phyloP scores from a whole-genome alignment of 2,329 filamentous ascomycete genomes.

The Fusarium guadeloupense region DNA sequence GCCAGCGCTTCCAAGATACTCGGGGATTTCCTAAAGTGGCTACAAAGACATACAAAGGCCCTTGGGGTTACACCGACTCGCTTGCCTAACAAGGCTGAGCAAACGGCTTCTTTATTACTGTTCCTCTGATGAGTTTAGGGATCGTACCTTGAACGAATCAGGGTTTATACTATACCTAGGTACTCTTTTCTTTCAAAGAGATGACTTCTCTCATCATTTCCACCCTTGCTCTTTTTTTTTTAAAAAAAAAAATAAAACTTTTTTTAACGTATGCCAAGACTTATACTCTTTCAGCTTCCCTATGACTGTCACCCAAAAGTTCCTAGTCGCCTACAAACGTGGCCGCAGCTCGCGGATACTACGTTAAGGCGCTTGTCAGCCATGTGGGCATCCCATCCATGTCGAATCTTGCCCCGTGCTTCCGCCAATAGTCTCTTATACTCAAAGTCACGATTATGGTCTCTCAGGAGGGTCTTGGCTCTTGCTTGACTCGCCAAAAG shows the following conservation, averaged over 20 bases:
- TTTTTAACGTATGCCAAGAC: slow-evolving; percentile 14
- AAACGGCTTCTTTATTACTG: neutral
- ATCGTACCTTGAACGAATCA: neutral
- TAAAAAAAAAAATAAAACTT: too few species aligned
- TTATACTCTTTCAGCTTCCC: slow-evolving; percentile 5
- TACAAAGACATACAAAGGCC: too few species aligned
- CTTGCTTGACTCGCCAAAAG: too few species aligned
- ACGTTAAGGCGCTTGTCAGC: too few species aligned
- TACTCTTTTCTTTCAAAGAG: neutral
- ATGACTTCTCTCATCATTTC: neutral
- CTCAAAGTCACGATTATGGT: slow-evolving; percentile 69
- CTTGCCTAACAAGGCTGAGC: neutral
- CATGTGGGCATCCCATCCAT: slow-evolving; percentile 66
- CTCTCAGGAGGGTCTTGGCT: slow-evolving; percentile 69
- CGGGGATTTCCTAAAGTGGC: slow-evolving; percentile 4
- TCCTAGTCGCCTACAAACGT: neutral
- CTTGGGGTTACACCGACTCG: neutral
- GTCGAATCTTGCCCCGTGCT: slow-evolving; percentile 74
- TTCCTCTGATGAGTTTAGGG: neutral
- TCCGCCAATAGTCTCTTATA: slow-evolving; percentile 90
- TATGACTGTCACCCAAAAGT: slow-evolving; percentile 7
- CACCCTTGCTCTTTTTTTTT: slow-evolving; percentile 9
- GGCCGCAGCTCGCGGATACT: slow-evolving; percentile 73
- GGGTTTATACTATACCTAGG: too few species aligned
- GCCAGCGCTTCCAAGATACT: neutral